Evolutionary conservation across 2,329 filamentous ascomycete species (phyloP), one percentile per base, ranked within the genome.

Genomic region (Talaromyces islandicus): DNA sequence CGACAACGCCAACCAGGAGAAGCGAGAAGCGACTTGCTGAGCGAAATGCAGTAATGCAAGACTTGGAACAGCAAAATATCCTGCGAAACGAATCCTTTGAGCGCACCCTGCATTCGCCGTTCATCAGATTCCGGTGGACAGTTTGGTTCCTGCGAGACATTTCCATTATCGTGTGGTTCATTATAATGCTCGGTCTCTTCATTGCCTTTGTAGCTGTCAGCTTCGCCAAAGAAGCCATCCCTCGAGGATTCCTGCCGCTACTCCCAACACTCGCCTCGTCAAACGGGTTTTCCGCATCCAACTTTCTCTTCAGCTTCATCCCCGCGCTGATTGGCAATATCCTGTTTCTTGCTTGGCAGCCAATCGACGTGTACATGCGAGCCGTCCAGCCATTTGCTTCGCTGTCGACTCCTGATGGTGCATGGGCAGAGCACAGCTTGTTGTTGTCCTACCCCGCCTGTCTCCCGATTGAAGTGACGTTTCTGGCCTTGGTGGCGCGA

Each of bases 261-360:
- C 77, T 96, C 0, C 77, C 80, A 10, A 85, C 88, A 0, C 77
- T 80, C 2, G 85, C 90, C 1, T 78, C 82, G 3, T 68, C 75
- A 0, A 79, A 78, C 27, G 90, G 88, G 19, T 97, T 95, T 74
- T 95, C 91, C 1, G 80, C 90, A 0, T 90, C 91, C 55, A 91
- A 96, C 74, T 97, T 97, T 75, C 77, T 96, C 56, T 97, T 92
- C 77, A 85, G 82, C 64, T 87, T 88, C 64, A 70, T 88, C 21
- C 85, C 85, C 0, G 76, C 81, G 0, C 60, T 86, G 3, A 80
- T 88, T 46, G 85, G 81, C 1, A 83, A 80, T 58, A 68, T 86
- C 32, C 76, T 86, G 50, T 85, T 86, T 68, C 81, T 88, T 24
- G 73, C 78, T 56, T 82, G 84, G 76, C 78, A 86, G 56, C 81